phyloP scores from a whole-genome alignment of 2,329 filamentous ascomycete species.

The Arachnopeziza araneosa region DNA sequence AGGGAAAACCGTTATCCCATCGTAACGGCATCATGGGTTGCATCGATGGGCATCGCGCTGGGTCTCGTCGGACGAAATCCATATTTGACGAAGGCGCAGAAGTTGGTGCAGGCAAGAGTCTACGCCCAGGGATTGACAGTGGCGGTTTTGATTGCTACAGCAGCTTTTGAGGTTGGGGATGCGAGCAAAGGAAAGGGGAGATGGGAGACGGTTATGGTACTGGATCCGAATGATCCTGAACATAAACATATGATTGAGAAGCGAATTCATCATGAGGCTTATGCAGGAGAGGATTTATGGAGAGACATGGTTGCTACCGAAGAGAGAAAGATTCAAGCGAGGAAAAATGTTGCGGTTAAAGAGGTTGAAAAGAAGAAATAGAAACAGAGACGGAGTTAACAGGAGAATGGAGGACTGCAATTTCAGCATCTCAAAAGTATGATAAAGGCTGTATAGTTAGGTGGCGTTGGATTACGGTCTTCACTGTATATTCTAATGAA shows the following conservation, averaged over 20 bases:
- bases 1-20: conserved; percentile 64
- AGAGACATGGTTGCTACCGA: conserved; percentile 83
- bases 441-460: neutral
- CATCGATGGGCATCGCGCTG: conserved; percentile 58
- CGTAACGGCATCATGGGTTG: conserved; percentile 61
- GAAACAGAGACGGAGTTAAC: conserved; percentile 8
- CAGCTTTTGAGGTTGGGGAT: conserved; percentile 68
- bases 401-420: neutral
- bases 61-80: conserved; percentile 57
- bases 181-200: conserved; percentile 68
- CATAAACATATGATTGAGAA: conserved; percentile 83
- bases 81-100: conserved; percentile 58
- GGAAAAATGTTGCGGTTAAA: conserved; percentile 32
- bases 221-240: conserved; percentile 76
- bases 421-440: neutral
- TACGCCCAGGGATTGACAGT: conserved; percentile 69
- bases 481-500: neutral
- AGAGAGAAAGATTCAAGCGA: conserved; percentile 53
- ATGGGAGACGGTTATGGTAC: conserved; percentile 78
- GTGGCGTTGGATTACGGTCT: neutral
- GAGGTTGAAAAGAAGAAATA: conserved; percentile 40
- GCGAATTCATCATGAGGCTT: conserved; percentile 79
- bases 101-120: conserved; percentile 70
- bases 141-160: conserved; percentile 60
- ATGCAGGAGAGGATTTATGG: conserved; percentile 89